These are phyloP conservation scores for Tuber aestivum DNA, from an alignment of 495 filamentous ascomycete species.

Conservation along the genomic window DNA sequence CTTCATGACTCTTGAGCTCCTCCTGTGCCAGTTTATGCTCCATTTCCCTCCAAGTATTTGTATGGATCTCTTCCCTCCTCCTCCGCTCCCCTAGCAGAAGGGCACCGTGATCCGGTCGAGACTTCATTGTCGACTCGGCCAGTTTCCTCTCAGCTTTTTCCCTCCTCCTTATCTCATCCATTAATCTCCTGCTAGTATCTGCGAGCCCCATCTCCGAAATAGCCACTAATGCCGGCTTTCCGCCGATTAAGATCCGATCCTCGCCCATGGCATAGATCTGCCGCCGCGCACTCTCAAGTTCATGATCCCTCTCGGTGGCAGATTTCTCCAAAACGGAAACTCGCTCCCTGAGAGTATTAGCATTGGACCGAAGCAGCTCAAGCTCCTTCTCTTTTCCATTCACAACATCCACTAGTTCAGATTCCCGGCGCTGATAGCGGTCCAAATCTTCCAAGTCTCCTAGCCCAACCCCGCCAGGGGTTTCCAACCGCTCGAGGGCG, in stretches of 20 bases:
- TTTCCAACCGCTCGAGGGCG: slow-evolving; percentile 13
- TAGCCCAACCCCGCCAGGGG: background rate
- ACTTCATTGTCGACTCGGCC: slow-evolving; percentile 18
- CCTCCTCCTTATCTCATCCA: slow-evolving; percentile 29
- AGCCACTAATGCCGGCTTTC: background rate
- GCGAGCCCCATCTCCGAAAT: slow-evolving; percentile 30
- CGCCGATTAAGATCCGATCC: slow-evolving; percentile 14
- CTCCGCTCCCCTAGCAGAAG: slow-evolving; percentile 24
- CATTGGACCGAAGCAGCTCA: slow-evolving; percentile 31
- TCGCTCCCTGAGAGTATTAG: slow-evolving; percentile 19
- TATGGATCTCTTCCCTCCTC: slow-evolving; percentile 18
- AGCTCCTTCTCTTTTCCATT: slow-evolving; percentile 39
- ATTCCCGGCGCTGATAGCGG: slow-evolving; percentile 17
- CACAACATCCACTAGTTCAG: slow-evolving; percentile 21
- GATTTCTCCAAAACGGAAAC: slow-evolving; percentile 24
- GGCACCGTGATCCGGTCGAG: slow-evolving; percentile 17
- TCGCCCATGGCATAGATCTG: slow-evolving; percentile 20
- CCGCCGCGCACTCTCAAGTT: slow-evolving; percentile 24
- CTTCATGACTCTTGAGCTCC: slow-evolving; percentile 21
- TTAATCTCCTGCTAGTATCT: slow-evolving; percentile 26
- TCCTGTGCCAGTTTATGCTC: slow-evolving; percentile 22
- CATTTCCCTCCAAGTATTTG: slow-evolving; percentile 22
- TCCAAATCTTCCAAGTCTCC: slow-evolving; percentile 15
- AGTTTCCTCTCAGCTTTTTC: slow-evolving; percentile 26
- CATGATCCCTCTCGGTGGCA: slow-evolving; percentile 30